Evolutionary conservation across 2,329 filamentous ascomycete genomes (phyloP).

Genomic region (Neopestalotiopsis clavispora): DNA sequence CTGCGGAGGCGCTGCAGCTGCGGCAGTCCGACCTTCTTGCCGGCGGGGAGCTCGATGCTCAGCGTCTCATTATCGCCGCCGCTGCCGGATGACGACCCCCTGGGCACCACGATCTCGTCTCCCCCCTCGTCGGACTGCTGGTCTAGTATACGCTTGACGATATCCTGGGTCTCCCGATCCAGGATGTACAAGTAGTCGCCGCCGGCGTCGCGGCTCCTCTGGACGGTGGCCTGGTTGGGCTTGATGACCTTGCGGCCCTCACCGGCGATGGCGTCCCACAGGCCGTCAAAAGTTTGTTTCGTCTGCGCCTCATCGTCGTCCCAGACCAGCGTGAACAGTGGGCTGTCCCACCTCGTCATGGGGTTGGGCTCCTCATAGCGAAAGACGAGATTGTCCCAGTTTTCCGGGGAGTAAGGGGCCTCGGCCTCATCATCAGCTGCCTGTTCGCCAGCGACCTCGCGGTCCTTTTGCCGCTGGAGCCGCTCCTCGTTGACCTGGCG

Average conservation of each 20-base stretch:
- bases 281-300: conserved; percentile 60
- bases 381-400: conserved; percentile 82
- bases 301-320: conserved; percentile 71
- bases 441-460: conserved; percentile 35
- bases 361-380: conserved; percentile 86
- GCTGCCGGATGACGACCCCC: conserved; percentile 21
- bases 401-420: conserved; percentile 57
- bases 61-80: conserved; percentile 49
- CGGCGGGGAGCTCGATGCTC: conserved; percentile 67
- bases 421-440: conserved; percentile 40
- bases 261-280: conserved; percentile 77
- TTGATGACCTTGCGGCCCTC: conserved; percentile 66
- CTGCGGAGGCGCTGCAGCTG: conserved; percentile 79
- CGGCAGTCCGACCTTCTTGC: conserved; percentile 69
- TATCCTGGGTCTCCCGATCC: conserved; percentile 78
- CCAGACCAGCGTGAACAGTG: conserved; percentile 79
- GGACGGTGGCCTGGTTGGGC: conserved; percentile 78
- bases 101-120: conserved; percentile 58
- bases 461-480: conserved; percentile 49
- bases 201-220: conserved; percentile 64
- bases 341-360: conserved; percentile 85
- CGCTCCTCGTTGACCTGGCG: conserved; percentile 64
- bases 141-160: conserved; percentile 72
- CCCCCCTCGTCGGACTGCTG: conserved; percentile 72
- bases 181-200: conserved; percentile 81